Evolutionary conservation across 1,139 yeast genomes (phyloP).

Genomic region (Lodderomyces pseudojiufengensis): DNA sequence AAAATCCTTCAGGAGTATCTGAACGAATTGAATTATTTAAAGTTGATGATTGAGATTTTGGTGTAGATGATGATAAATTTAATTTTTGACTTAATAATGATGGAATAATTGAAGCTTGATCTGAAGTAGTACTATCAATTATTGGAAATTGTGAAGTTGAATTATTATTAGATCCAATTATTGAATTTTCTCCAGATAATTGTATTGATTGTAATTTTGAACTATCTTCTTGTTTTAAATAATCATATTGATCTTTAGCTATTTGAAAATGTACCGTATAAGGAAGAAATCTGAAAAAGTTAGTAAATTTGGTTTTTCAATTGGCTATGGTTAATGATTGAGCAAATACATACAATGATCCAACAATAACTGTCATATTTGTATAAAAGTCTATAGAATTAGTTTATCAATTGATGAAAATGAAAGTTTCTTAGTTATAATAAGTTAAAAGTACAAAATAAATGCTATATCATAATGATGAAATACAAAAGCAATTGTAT

Average conservation of each 20-base stretch:
- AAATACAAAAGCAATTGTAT: too few relatives aligned
- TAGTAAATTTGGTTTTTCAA: conserved; percentile 1
- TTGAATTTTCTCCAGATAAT: conserved; percentile 5
- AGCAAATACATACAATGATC: conserved; percentile 53
- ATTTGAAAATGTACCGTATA: conserved; percentile 70
- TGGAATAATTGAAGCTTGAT: conserved; percentile 20
- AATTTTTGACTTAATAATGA: conserved; percentile 12
- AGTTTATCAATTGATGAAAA: too few relatives aligned
- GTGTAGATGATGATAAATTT: too few relatives aligned
- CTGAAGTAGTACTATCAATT: too few relatives aligned
- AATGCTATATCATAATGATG: too few relatives aligned
- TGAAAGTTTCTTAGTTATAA: too few relatives aligned
- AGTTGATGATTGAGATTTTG: too few relatives aligned
- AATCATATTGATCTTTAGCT: conserved; percentile 9
- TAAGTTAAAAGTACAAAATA: too few relatives aligned
- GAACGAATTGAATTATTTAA: conserved; percentile 9
- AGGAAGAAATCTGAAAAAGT: conserved; percentile 53
- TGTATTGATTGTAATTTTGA: conserved; percentile 6
- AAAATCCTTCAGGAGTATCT: conserved; percentile 28
- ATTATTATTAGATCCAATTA: conserved; percentile 2
- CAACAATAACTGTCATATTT: conserved; percentile 56
- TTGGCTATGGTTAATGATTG: too few relatives aligned
- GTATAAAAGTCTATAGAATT: too few relatives aligned
- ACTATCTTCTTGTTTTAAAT: conserved; percentile 9
- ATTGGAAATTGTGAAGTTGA: conserved; percentile 3